Conservation (phyloP, 306 rosid genomes). For the Boehmeria nivea region DNA sequence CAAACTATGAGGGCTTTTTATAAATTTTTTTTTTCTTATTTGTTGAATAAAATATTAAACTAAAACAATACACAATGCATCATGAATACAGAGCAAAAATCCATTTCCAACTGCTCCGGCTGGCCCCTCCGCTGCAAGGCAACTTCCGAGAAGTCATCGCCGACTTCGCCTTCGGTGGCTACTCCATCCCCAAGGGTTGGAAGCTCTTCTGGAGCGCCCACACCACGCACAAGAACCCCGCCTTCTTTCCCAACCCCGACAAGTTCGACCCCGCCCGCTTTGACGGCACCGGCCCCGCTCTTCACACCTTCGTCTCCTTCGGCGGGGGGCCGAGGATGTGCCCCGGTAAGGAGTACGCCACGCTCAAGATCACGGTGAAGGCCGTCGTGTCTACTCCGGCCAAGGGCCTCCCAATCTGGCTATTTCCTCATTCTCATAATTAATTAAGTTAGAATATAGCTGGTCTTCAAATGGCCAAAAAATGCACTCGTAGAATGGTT, state of each 20-base stretch:
- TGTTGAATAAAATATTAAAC: slow-evolving; percentile 78
- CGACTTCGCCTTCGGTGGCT: slow-evolving; percentile 68
- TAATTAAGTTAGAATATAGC: too few relatives aligned
- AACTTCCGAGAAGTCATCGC: slow-evolving; percentile 64
- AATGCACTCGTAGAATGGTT: too few relatives aligned
- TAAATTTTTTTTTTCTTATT: too few relatives aligned
- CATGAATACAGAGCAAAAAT: too few relatives aligned
- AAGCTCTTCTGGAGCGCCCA: slow-evolving; percentile 89
- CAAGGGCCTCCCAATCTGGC: slow-evolving; percentile 25
- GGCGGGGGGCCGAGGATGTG: slow-evolving; percentile 98
- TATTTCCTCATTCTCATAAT: too few relatives aligned
- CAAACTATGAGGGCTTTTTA: too few relatives aligned
- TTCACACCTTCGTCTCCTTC: slow-evolving; percentile 75
- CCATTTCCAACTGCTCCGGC: too few relatives aligned
- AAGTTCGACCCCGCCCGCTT: slow-evolving; percentile 78
- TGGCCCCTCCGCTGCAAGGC: slow-evolving; percentile 91
- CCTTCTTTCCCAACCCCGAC: slow-evolving; percentile 51
- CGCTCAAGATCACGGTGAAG: slow-evolving; percentile 65
- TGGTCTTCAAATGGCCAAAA: too few relatives aligned
- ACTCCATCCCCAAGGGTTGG: slow-evolving; percentile 92
- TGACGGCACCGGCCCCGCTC: slow-evolving; percentile 76
- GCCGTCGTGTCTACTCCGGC: too few relatives aligned
- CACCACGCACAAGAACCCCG: slow-evolving; percentile 56
- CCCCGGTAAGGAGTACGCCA: slow-evolving; percentile 92
- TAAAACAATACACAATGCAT: too few relatives aligned